Base-by-base conservation (phyloP, 2,329 filamentous ascomycete species). In the Penicillium sp. region DNA sequence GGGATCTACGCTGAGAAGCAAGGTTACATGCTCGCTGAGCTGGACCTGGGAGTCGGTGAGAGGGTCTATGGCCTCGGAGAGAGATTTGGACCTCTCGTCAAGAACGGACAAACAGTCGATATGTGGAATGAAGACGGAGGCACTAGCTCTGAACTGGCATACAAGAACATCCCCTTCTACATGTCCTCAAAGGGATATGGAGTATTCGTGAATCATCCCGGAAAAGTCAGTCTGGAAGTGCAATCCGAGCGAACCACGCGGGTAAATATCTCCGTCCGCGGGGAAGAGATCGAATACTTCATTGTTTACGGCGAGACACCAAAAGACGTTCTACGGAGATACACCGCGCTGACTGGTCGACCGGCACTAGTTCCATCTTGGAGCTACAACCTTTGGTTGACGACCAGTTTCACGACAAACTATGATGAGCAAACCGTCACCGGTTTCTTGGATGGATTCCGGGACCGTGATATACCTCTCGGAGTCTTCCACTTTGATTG, bases 331-430 rank as follows among this genome's bases (percentile, higher is more conserved):
- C 69, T 90, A 12, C 74, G 75, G 34, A 78, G 79, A 53, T 90
- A 89, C 64, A 80, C 83, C 0, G 70, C 77, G 24, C 72, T 90
- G 33, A 88, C 84, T 0, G 86, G 86, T 1, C 76, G 76, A 40
- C 78, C 86, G 0, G 78, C 76, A 33, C 76, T 76, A 47, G 78
- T 87, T 2, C 86, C 86, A 0, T 77, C 78, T 27, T 90, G 86
- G 86, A 87, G 83, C 53, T 89, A 83, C 53, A 85, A 85, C 1
- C 74, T 89, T 7, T 89, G 85, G 85, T 74, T 90, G 18, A 88
- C 82, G 47, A 90, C 86, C 1, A 69, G 66, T 51, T 88, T 88
- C 67, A 87, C 84, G 2, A 88, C 85, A 3, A 79, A 80, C 53
- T 88, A 88, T 61, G 82, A 85, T 53, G 84, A 88, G 65, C 65